Conservation (phyloP, 164 flowering plant genomes). For the Berberis vulgaris region DNA sequence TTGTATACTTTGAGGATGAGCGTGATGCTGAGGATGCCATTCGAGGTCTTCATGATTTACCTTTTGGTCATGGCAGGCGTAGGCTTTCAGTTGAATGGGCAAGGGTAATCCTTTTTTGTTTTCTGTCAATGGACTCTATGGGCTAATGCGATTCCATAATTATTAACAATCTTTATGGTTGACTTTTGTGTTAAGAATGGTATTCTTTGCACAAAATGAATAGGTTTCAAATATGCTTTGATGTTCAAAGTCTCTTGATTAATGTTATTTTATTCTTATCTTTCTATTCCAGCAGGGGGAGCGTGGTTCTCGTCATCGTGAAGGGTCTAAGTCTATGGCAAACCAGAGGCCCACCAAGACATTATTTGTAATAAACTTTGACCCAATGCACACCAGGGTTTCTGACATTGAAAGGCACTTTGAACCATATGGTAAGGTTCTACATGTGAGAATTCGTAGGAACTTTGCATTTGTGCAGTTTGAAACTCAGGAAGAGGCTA, state of each 20-base stretch:
- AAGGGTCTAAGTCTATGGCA: slow-evolving; percentile 43
- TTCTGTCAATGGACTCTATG: not conserved
- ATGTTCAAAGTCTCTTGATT: too few relatives aligned
- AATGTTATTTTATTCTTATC: not conserved
- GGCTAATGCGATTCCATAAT: not conserved
- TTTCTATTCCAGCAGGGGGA: slow-evolving; percentile 36
- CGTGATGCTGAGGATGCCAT: slow-evolving; percentile 95
- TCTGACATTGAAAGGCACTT: slow-evolving; percentile 76
- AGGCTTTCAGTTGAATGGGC: slow-evolving; percentile 92
- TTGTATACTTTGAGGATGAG: slow-evolving; percentile 88
- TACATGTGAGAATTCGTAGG: slow-evolving; percentile 65
- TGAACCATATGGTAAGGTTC: slow-evolving; percentile 73
- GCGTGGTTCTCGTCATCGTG: slow-evolving; percentile 50
- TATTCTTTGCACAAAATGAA: too few relatives aligned
- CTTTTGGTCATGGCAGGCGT: slow-evolving; percentile 80
- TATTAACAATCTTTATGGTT: too few relatives aligned
- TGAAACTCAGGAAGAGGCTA: slow-evolving; percentile 84
- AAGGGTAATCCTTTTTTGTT: slow-evolving; percentile 31
- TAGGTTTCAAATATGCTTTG: too few relatives aligned
- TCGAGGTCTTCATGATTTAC: slow-evolving; percentile 54
- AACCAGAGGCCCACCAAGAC: slow-evolving; percentile 83
- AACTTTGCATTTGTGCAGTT: slow-evolving; percentile 96
- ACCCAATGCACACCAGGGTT: slow-evolving; percentile 55
- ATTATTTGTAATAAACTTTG: slow-evolving; percentile 86
- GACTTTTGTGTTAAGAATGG: too few relatives aligned